Percentiles rank a stretch among this genome's conserved stretches.
Evolutionary conservation across 2,329 filamentous ascomycete genomes (phyloP).

Genomic region (Calonectria multiphialidica): DNA sequence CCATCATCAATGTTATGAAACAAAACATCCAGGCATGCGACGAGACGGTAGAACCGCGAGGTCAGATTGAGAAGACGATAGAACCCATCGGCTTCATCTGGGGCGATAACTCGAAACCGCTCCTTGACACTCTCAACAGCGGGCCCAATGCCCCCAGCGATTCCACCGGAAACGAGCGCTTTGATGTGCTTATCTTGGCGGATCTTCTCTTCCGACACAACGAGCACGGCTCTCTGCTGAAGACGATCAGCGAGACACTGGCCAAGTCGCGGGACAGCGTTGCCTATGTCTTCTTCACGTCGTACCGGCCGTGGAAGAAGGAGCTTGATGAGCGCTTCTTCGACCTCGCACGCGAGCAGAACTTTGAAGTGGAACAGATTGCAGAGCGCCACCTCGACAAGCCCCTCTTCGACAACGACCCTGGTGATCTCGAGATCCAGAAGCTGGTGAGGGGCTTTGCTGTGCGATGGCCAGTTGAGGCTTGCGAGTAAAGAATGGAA

Average conservation of each 20-base stretch:
- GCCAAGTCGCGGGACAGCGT: slow-evolving; percentile 65
- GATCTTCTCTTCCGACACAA: slow-evolving; percentile 93
- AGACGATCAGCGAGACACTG: slow-evolving; percentile 77
- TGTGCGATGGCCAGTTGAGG: slow-evolving; percentile 71
- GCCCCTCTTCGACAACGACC: slow-evolving; percentile 90
- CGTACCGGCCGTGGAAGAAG: slow-evolving; percentile 91
- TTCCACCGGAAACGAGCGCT: slow-evolving; percentile 54
- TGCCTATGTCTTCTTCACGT: slow-evolving; percentile 93
- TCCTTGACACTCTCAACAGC: slow-evolving; percentile 70
- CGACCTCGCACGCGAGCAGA: slow-evolving; percentile 76
- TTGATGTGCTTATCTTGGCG: slow-evolving; percentile 87
- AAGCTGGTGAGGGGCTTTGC: slow-evolving; percentile 87
- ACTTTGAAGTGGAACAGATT: slow-evolving; percentile 83
- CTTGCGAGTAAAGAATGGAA: slow-evolving; percentile 30
- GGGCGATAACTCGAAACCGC: slow-evolving; percentile 73
- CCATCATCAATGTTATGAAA: slow-evolving; percentile 84
- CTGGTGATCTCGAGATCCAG: slow-evolving; percentile 83
- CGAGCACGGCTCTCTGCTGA: slow-evolving; percentile 83
- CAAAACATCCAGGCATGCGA: slow-evolving; percentile 77
- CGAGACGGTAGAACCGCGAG: slow-evolving; percentile 48
- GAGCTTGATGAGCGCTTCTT: slow-evolving; percentile 91
- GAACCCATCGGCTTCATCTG: slow-evolving; percentile 83
- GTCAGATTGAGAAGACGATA: slow-evolving; percentile 53
- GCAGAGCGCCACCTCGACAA: slow-evolving; percentile 86
- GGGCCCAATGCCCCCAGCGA: slow-evolving; percentile 27